These are phyloP conservation scores for Penicillium verhagenii DNA, from an alignment of 495 filamentous ascomycete genomes.

Conservation along the genomic window DNA sequence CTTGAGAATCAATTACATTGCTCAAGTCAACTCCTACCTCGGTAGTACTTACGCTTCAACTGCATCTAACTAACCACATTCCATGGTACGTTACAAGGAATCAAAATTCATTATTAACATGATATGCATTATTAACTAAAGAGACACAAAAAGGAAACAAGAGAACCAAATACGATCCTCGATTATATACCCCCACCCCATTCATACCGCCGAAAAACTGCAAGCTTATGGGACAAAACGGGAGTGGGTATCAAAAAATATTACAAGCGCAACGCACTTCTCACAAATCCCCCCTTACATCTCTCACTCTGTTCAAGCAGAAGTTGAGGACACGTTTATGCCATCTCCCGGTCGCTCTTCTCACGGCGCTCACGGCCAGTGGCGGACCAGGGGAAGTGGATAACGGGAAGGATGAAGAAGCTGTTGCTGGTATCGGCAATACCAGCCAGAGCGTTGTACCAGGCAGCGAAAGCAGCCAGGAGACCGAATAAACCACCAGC, in stretches of 20 bases:
- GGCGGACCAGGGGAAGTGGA: constrained; percentile 96
- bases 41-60: no score
- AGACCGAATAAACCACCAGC: constrained; percentile 88
- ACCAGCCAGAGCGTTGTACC: constrained; percentile 97
- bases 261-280: constrained; percentile 21
- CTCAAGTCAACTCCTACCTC: no score
- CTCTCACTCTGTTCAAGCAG: not conserved
- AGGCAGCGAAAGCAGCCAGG: constrained; percentile 84
- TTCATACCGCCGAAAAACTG: constrained; percentile 2
- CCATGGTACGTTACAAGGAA: constrained; percentile 3
- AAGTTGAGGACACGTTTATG: constrained; percentile 20
- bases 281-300: constrained; percentile 1
- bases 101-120: constrained; percentile 10
- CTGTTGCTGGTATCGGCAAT: constrained; percentile 82
- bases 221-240: not conserved
- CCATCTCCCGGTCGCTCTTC: constrained; percentile 44
- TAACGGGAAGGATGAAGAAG: constrained; percentile 94
- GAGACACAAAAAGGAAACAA: constrained; percentile 24
- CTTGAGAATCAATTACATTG: no score
- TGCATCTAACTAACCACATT: no score
- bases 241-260: constrained; percentile 41
- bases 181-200: constrained; percentile 14
- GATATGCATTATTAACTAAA: constrained; percentile 25
- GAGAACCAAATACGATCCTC: constrained; percentile 9
- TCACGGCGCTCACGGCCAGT: constrained; percentile 66